Percentiles rank a stretch among this genome's conserved stretches.
Evolutionary conservation across 2,329 filamentous ascomycete species (phyloP).

Genomic region (Verticillium albo-atrum): DNA sequence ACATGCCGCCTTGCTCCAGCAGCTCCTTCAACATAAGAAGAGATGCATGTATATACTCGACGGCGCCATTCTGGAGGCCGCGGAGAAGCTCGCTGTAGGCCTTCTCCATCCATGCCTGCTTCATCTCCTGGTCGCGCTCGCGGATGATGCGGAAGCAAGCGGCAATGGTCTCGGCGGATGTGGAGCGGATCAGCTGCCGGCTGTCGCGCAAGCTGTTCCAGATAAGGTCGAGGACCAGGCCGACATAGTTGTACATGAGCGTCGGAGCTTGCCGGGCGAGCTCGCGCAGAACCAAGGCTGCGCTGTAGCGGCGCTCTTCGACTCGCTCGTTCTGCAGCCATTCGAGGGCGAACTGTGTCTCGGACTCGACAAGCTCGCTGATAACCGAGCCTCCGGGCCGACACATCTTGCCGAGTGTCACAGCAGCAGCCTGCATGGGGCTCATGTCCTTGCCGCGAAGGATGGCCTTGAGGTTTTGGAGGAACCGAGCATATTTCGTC

Average conservation of each 20-base stretch:
- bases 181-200: slow-evolving; percentile 86
- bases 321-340: slow-evolving; percentile 94
- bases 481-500: slow-evolving; percentile 91
- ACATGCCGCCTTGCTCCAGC: slow-evolving; percentile 94
- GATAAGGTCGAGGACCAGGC: slow-evolving; percentile 92
- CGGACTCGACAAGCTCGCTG: slow-evolving; percentile 91
- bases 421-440: slow-evolving; percentile 85
- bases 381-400: slow-evolving; percentile 90
- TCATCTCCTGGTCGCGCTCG: slow-evolving; percentile 84
- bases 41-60: slow-evolving; percentile 92
- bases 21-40: slow-evolving; percentile 89
- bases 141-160: slow-evolving; percentile 95
- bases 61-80: slow-evolving; percentile 73
- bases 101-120: slow-evolving; percentile 81
- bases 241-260: slow-evolving; percentile 90
- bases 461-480: slow-evolving; percentile 81
- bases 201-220: slow-evolving; percentile 91
- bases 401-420: slow-evolving; percentile 84
- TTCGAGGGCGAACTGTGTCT: slow-evolving; percentile 93
- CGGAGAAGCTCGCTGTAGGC: slow-evolving; percentile 82
- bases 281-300: slow-evolving; percentile 85
- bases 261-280: slow-evolving; percentile 90
- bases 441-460: slow-evolving; percentile 86
- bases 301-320: slow-evolving; percentile 89
- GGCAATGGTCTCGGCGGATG: slow-evolving; percentile 87